phyloP scores from a whole-genome alignment of 2,329 filamentous ascomycete genomes.

The Beauveria caledonica region DNA sequence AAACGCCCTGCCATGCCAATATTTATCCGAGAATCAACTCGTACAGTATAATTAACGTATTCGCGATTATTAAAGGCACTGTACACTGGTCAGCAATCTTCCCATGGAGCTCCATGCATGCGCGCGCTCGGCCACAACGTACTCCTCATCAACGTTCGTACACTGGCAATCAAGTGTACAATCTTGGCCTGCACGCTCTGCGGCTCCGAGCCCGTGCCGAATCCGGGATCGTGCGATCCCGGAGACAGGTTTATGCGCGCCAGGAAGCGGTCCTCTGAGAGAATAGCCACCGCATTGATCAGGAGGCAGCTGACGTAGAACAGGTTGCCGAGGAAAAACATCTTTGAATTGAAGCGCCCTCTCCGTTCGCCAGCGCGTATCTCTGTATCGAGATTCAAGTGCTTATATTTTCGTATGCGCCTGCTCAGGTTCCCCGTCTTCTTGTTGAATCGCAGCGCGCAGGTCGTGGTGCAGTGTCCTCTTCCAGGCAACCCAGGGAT shows the following conservation, averaged over 20 bases:
- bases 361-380: not conserved
- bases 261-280: slow-evolving; percentile 83
- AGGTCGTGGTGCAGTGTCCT: not conserved
- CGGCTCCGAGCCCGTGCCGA: slow-evolving; percentile 58
- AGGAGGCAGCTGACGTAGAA: slow-evolving; percentile 72
- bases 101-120: not conserved
- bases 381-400: no score
- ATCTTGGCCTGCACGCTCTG: slow-evolving; percentile 67
- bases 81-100: slow-evolving; percentile 7
- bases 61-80: slow-evolving; percentile 73
- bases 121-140: slow-evolving; percentile 29
- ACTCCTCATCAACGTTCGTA: slow-evolving; percentile 83
- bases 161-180: slow-evolving; percentile 74
- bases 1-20: not conserved
- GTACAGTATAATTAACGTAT: slow-evolving; percentile 68
- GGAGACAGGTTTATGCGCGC: slow-evolving; percentile 67
- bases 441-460: not conserved
- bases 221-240: slow-evolving; percentile 56
- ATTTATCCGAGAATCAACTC: slow-evolving; percentile 59
- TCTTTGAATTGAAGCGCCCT: slow-evolving; percentile 20
- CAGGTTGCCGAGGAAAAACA: slow-evolving; percentile 57
- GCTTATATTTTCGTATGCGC: not conserved
- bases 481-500: not conserved
- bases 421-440: not conserved
- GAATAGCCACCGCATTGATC: slow-evolving; percentile 77